phyloP scores from a whole-genome alignment of 1,284 basidiomycete genomes.

The Cryptococcus sp. region DNA sequence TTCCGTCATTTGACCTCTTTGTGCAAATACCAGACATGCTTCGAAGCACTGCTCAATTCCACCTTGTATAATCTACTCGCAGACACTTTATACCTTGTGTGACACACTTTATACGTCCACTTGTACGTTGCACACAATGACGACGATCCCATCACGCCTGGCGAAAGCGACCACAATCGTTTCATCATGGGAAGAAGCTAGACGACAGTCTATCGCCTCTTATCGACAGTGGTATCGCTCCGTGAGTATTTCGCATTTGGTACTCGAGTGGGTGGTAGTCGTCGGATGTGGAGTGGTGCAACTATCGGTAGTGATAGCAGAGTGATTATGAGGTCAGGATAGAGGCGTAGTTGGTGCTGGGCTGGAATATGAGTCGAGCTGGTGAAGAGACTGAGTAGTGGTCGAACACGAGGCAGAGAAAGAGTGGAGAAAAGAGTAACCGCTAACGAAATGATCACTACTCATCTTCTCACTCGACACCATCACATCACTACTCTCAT shows the following conservation, averaged over 20 bases:
- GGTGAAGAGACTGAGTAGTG: too few species aligned
- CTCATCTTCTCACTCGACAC: too few species aligned
- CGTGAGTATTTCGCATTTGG: slow-evolving; percentile 57
- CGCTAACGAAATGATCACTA: too few species aligned
- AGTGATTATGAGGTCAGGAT: too few species aligned
- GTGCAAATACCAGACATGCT: background rate
- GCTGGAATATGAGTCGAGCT: too few species aligned
- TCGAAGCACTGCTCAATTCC: background rate
- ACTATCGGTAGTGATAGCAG: too few species aligned
- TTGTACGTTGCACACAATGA: slow-evolving; percentile 56
- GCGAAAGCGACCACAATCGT: slow-evolving; percentile 70
- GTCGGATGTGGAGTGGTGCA: too few species aligned
- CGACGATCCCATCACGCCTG: slow-evolving; percentile 88
- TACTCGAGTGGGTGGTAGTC: too few species aligned
- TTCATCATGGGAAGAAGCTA: slow-evolving; percentile 65
- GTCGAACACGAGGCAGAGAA: too few species aligned
- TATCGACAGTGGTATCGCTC: slow-evolving; percentile 92
- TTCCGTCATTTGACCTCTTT: slow-evolving; percentile 6
- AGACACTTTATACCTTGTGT: background rate
- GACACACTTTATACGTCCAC: background rate
- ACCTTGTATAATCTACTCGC: background rate
- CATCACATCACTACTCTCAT: too few species aligned
- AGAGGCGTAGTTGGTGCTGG: too few species aligned
- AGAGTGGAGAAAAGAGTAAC: too few species aligned
- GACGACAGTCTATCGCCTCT: slow-evolving; percentile 69